These are phyloP conservation scores for Trichoderma sp. DNA, from an alignment of 2,329 filamentous ascomycete species.

Conservation along the genomic window DNA sequence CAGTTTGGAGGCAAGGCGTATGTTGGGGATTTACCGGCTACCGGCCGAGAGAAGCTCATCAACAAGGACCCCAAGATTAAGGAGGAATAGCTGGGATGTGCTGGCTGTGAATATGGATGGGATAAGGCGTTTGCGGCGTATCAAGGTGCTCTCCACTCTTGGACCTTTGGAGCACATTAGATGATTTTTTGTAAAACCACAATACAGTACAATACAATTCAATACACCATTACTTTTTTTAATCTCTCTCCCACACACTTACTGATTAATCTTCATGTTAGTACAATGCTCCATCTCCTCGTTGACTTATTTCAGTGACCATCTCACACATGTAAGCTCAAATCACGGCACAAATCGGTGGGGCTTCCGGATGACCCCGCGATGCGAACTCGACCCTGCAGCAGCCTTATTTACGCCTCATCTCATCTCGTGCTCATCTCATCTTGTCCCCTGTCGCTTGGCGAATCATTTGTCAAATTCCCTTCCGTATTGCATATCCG, in stretches of 20 bases:
- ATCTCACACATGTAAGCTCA: not conserved
- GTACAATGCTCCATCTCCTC: not conserved
- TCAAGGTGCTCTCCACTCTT: slow-evolving; percentile 1
- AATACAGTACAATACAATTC: not conserved
- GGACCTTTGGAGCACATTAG: not conserved
- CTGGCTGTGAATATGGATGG: not conserved
- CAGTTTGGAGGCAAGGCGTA: slow-evolving; percentile 62
- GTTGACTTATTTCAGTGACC: not conserved
- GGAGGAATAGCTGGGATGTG: slow-evolving; percentile 34
- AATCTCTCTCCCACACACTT: not conserved
- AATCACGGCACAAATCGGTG: not conserved
- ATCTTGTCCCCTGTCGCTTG: not conserved
- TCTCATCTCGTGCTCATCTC: not conserved
- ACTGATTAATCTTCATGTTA: too few species aligned
- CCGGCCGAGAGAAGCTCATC: slow-evolving; percentile 47
- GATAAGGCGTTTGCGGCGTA: not conserved
- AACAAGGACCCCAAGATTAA: slow-evolving; percentile 46
- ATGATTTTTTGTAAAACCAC: not conserved
- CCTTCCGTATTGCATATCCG: not conserved
- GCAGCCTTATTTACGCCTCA: slow-evolving; percentile 6
- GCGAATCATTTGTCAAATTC: not conserved
- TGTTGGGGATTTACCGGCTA: slow-evolving; percentile 55
- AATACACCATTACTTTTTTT: not conserved
- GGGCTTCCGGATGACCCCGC: not conserved
- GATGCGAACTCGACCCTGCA: slow-evolving; percentile 12